Evolutionary conservation across 164 flowering plant species (phyloP).

Genomic region (Umbilicus rupestris): DNA sequence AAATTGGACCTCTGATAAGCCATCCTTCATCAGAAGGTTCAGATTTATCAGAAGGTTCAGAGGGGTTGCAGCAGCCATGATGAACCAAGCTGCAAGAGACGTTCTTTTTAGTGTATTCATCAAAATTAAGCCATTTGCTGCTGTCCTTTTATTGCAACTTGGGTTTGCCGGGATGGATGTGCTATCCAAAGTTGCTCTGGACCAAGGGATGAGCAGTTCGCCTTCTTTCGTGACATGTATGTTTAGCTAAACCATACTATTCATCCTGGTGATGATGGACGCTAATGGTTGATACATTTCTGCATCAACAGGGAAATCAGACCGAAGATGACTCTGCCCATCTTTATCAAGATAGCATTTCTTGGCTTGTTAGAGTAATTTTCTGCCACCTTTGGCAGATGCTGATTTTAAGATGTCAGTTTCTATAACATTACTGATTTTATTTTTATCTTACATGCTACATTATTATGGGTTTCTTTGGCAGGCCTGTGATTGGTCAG

Average conservation of each 20-base stretch:
- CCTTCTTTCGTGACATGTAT: slow-evolving; percentile 45
- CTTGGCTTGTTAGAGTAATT: slow-evolving; percentile 58
- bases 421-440: not conserved
- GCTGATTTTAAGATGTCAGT: too few species aligned
- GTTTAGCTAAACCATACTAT: too few species aligned
- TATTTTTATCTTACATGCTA: not conserved
- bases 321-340: slow-evolving; percentile 50
- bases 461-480: too few species aligned
- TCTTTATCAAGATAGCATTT: slow-evolving; percentile 36
- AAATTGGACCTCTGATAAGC: too few species aligned
- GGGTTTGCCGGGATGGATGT: slow-evolving; percentile 73
- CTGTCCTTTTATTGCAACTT: slow-evolving; percentile 43
- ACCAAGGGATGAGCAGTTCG: slow-evolving; percentile 64
- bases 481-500: slow-evolving; percentile 74
- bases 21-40: too few species aligned
- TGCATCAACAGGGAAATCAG: slow-evolving; percentile 38
- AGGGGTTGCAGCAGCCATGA: too few species aligned
- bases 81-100: slow-evolving; percentile 3
- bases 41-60: too few species aligned
- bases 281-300: not conserved
- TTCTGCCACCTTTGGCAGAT: too few species aligned
- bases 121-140: slow-evolving; percentile 40
- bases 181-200: slow-evolving; percentile 49
- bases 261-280: too few species aligned
- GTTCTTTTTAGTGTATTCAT: not conserved